Evolutionary conservation across 179 eudicot genomes (phyloP).

Genomic region (Spinacia oleracea): DNA sequence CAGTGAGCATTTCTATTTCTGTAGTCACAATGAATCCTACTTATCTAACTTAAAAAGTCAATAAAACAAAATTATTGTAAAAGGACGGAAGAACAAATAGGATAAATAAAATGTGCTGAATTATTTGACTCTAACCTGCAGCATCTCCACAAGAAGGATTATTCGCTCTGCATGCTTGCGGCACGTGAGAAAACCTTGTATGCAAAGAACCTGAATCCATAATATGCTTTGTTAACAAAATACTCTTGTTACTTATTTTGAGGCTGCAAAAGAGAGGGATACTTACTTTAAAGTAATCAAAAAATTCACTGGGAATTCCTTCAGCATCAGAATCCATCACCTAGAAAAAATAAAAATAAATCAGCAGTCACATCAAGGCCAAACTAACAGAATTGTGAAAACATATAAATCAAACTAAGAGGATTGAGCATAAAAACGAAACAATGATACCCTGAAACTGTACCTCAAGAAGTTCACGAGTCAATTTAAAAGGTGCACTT

Average conservation of each 20-base stretch:
- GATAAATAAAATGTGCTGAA: not conserved
- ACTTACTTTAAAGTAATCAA: constrained; percentile 87
- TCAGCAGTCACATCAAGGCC: constrained; percentile 4
- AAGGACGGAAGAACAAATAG: not conserved
- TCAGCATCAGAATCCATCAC: constrained; percentile 99
- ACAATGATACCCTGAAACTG: constrained; percentile 10
- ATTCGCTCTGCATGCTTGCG: constrained; percentile 98
- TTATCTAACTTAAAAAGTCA: not conserved
- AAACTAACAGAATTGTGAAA: not conserved
- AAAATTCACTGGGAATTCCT: constrained; percentile 95
- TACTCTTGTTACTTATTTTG: not conserved
- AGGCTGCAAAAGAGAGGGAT: constrained; percentile 10
- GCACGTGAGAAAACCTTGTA: constrained; percentile 97
- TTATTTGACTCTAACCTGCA: constrained; percentile 58
- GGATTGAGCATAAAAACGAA: not conserved
- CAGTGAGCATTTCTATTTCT: not conserved
- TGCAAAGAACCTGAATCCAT: constrained; percentile 83
- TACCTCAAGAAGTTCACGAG: constrained; percentile 99
- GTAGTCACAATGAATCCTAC: not conserved
- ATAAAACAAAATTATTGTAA: not conserved
- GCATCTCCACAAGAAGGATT: constrained; percentile 98
- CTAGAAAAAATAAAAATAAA: constrained; percentile 43
- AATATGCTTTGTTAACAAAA: constrained; percentile 18
- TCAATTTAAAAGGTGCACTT: constrained; percentile 97
- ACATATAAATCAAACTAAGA: constrained; percentile 1